Evolutionary conservation across 495 filamentous ascomycete species (phyloP).

Genomic region (Geoglossum glabrum): DNA sequence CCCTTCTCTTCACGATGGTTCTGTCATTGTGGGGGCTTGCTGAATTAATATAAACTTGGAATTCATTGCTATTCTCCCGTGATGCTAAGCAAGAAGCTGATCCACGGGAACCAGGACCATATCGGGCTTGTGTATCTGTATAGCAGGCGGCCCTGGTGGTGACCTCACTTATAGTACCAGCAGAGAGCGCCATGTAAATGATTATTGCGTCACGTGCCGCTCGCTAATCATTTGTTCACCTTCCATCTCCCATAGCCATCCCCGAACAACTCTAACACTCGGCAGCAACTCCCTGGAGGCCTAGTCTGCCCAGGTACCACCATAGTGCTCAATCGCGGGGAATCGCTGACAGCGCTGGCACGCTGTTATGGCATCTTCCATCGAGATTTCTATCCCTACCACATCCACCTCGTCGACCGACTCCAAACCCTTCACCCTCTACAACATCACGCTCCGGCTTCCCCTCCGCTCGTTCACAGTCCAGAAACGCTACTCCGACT

Average conservation of each 20-base stretch:
- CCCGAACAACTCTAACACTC: too few relatives aligned
- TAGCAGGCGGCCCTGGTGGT: too few relatives aligned
- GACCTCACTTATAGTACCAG: too few relatives aligned
- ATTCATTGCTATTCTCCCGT: background rate
- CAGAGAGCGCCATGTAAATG: too few relatives aligned
- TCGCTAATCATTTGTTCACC: too few relatives aligned
- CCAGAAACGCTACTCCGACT: conserved; percentile 90
- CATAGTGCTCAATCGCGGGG: background rate
- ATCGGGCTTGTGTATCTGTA: too few relatives aligned
- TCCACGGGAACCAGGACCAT: background rate
- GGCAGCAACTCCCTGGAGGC: too few relatives aligned
- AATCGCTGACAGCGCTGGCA: background rate
- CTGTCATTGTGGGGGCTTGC: background rate
- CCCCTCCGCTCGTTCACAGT: conserved; percentile 75
- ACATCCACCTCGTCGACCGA: conserved; percentile 38
- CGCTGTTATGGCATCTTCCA: conserved; percentile 40
- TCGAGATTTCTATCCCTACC: conserved; percentile 66
- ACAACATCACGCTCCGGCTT: conserved; percentile 75
- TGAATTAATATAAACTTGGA: background rate
- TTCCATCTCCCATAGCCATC: too few relatives aligned
- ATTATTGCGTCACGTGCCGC: too few relatives aligned
- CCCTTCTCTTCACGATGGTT: background rate
- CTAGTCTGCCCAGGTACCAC: background rate
- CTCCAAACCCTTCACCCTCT: conserved; percentile 66
- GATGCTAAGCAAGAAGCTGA: background rate